Evolutionary conservation across 2,329 filamentous ascomycete genomes (phyloP).

Genomic region (Verticillium alfalfae): DNA sequence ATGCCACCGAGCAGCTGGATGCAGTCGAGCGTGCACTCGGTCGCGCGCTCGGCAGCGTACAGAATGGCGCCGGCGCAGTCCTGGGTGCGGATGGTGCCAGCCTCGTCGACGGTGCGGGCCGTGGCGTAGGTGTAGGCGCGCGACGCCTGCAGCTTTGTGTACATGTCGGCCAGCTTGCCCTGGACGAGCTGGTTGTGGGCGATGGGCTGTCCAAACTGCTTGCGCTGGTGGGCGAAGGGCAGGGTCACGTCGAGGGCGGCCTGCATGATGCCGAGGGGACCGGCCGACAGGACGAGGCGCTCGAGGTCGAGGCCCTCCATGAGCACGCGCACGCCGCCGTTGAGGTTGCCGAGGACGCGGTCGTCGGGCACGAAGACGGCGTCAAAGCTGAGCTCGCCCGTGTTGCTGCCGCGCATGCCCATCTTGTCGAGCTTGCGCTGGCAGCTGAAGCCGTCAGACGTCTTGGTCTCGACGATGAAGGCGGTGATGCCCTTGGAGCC

Average conservation of each 20-base stretch:
- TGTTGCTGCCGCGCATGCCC: slow-evolving; percentile 96
- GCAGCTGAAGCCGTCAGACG: slow-evolving; percentile 71
- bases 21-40: slow-evolving; percentile 78
- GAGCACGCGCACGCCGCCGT: slow-evolving; percentile 80
- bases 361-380: slow-evolving; percentile 81
- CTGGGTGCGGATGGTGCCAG: slow-evolving; percentile 68
- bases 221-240: slow-evolving; percentile 82
- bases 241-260: slow-evolving; percentile 78
- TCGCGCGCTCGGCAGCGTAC: slow-evolving; percentile 87
- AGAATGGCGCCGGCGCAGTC: slow-evolving; percentile 93
- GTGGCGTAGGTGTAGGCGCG: slow-evolving; percentile 85
- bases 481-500: slow-evolving; percentile 90
- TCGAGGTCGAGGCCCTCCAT: slow-evolving; percentile 97
- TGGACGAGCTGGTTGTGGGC: slow-evolving; percentile 92
- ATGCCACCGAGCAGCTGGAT: slow-evolving; percentile 92
- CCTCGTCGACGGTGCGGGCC: slow-evolving; percentile 73
- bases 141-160: slow-evolving; percentile 82
- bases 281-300: slow-evolving; percentile 83
- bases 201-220: slow-evolving; percentile 82
- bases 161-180: slow-evolving; percentile 93
- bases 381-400: slow-evolving; percentile 88
- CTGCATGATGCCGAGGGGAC: slow-evolving; percentile 92
- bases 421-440: slow-evolving; percentile 94
- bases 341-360: slow-evolving; percentile 73
- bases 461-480: slow-evolving; percentile 71